Evolutionary conservation across 2,329 filamentous ascomycete genomes (phyloP), one percentile per base, ranked within the genome.

Genomic region (Geosmithia putterillii): DNA sequence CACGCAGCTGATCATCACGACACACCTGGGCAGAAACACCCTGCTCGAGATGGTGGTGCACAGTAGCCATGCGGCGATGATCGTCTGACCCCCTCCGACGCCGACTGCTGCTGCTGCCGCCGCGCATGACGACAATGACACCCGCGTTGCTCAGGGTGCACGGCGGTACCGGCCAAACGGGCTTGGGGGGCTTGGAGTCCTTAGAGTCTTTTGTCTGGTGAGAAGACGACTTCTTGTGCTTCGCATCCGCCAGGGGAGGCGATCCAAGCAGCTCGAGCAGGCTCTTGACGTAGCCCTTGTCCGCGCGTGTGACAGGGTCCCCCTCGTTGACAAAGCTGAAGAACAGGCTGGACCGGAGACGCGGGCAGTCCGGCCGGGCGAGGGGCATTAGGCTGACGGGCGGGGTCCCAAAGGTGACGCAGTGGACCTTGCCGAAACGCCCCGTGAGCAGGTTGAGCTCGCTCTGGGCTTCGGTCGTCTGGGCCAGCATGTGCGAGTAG

Each of bases 321-420:
- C 87, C 87, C 58, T 94, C 86, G 54, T 94, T 95, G 52, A 89
- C 69, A 55, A 94, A 87, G 37, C 74, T 77, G 42, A 86, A 71
- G 57, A 94, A 94, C 4, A 90, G 57, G 45, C 79, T 87, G 10
- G 28, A 12, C 22, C 69, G 60, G 19, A 74, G 59, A 12, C 66
- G 59, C 0, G 59, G 56, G 2, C 59, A 59, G 4, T 69, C 52
- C 0, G 83, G 79, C 50, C 76, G 83, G 22, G 68, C 55, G 2
- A 94, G 62, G 0, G 86, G 84, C 1, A 83, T 67, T 1, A 88
- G 68, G 18, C 79, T 83, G 2, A 94, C 69, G 0, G 87, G 86
- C 1, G 87, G 87, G 1, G 85, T 74, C n/a, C 87, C 87, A 51
- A 94, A 94, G 0, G 83, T 89, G 36, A 94, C 67, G 61, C 87